Evolutionary conservation across 495 filamentous ascomycete genomes (phyloP), one percentile per base, ranked within the genome.

Genomic region (Aeminium ludgeri): DNA sequence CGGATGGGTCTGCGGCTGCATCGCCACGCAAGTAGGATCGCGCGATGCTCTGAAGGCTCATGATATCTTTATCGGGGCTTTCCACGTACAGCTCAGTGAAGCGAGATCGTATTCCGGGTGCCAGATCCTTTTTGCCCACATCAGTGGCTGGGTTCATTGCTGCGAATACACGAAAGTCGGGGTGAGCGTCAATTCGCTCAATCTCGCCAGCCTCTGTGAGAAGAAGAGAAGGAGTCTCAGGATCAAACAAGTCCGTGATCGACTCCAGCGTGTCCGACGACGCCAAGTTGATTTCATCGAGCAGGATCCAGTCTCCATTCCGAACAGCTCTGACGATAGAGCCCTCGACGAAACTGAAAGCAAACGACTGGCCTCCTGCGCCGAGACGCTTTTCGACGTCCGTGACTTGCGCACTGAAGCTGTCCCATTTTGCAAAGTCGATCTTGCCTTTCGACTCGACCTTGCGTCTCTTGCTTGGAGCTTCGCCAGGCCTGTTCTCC

Each of bases 101-200:
- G 15, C 85, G 70, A 32, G 82, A 86, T 19, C 83, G 67, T 23
- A 91, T 65, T 3, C 89, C 83, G 38, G 78, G 72, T 0, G 86
- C 86, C 2, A 99, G 66, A 56, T 96, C 89, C 41, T 83, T 74
- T 63, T 96, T 99, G 25, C 91, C 91, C 42, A 93, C 73, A 66
- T 99, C 91, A 10, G 87, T 96, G 10, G 91, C 87, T 33, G 91
- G 91, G 53, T 99, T 99, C 91, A 99, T 99, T 33, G 89, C 89
- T 18, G 82, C 91, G 59, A 99, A 96, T 18, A 99, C 80, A 25
- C 91, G 76, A 57, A 99, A 99, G 50, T 94, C 73, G 2, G 82
- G 79, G 56, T 99, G 89, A 1, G 86, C 86, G 38, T 76, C 73
- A 7, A 96, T 76, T 32, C 85, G 71, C 55, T 95, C 83, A 18